These are phyloP conservation scores for Calonectria hawksworthii DNA, from an alignment of 2,329 filamentous ascomycete genomes.

Conservation along the genomic window DNA sequence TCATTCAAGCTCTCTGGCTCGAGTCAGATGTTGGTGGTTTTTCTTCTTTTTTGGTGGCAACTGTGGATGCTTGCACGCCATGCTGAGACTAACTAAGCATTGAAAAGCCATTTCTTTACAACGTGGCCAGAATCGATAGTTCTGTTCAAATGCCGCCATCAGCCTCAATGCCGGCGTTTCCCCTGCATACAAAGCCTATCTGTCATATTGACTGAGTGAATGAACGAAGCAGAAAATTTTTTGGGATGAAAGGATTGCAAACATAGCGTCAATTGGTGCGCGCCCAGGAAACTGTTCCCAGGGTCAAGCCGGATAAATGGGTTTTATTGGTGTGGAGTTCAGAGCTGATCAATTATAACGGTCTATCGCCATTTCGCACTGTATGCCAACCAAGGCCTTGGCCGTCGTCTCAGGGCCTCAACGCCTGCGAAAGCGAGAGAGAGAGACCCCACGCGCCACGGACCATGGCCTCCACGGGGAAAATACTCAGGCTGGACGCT, in stretches of 20 bases:
- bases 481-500: conserved; percentile 10
- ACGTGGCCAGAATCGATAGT: background rate
- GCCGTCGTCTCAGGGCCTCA: background rate
- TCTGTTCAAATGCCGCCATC: background rate
- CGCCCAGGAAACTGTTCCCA: background rate
- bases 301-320: conserved; percentile 5
- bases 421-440: background rate
- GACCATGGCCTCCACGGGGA: conserved; percentile 21
- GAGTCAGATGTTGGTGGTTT: background rate
- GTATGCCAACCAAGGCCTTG: background rate
- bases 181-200: background rate
- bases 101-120: background rate
- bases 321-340: conserved; percentile 5
- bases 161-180: background rate
- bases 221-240: background rate
- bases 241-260: background rate
- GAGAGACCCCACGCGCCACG: conserved; percentile 8
- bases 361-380: background rate
- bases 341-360: conserved; percentile 6
- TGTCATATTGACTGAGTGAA: background rate
- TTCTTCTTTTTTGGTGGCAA: background rate
- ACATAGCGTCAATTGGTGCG: background rate
- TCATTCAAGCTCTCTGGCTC: background rate
- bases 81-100: background rate
- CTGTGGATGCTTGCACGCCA: background rate